Percentiles rank a stretch among this genome's conserved stretches.
Evolutionary conservation across 1,139 yeast genomes (phyloP).

Genomic region (Scheffersomyces segobiensis): DNA sequence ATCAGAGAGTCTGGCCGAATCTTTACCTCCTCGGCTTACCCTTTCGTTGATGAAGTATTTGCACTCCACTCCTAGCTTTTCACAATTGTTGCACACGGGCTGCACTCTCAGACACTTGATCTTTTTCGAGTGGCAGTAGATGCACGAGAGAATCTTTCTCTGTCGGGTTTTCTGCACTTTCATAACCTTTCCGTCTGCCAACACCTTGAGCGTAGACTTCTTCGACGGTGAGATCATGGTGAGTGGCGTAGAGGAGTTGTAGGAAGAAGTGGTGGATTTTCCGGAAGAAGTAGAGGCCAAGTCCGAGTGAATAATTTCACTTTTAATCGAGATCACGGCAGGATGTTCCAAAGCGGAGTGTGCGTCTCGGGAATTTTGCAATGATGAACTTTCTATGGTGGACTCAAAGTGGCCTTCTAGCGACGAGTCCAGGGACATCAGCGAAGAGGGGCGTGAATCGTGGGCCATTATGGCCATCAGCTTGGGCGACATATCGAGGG

Average conservation of each 20-base stretch:
- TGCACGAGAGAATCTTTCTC: constrained; percentile 56
- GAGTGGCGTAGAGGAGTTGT: background rate
- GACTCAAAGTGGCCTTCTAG: background rate
- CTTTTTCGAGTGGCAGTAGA: constrained; percentile 62
- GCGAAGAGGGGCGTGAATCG: background rate
- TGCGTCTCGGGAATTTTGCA: background rate
- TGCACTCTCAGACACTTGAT: constrained; percentile 56
- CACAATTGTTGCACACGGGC: constrained; percentile 52
- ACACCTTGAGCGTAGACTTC: constrained; percentile 14
- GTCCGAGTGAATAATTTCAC: background rate
- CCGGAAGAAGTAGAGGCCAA: background rate
- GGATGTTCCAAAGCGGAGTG: background rate
- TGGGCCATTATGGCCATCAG: background rate
- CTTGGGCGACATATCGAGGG: background rate
- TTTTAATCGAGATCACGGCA: background rate
- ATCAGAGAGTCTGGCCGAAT: constrained; percentile 16
- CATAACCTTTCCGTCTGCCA: constrained; percentile 50
- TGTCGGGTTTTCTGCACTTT: constrained; percentile 63
- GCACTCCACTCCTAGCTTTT: constrained; percentile 44
- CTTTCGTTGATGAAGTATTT: constrained; percentile 59
- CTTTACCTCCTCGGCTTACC: constrained; percentile 49
- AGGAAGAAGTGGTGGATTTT: background rate
- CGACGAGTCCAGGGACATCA: background rate
- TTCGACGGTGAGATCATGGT: background rate
- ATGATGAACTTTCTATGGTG: background rate